Conservation (phyloP, 768 basidiomycete species). For the Panaeolus cyanescens region DNA sequence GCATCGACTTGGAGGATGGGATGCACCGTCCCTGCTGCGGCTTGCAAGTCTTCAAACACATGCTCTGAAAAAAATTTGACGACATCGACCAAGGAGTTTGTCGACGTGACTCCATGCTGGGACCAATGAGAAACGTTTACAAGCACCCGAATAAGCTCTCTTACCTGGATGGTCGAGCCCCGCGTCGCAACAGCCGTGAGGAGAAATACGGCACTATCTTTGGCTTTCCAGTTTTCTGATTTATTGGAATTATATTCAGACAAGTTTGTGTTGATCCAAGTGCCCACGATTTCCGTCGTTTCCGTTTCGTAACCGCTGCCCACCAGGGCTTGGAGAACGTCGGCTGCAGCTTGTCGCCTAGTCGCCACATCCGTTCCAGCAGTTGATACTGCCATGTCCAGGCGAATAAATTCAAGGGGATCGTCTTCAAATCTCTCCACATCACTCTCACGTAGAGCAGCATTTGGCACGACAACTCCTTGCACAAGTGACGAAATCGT, state of each 20-base stretch:
- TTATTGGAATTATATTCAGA: constrained; percentile 65
- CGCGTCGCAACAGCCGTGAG: constrained; percentile 92
- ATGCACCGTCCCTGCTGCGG: constrained; percentile 66
- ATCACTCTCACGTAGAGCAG: constrained; percentile 83
- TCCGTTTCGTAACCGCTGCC: constrained; percentile 77
- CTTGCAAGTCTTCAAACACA: constrained; percentile 84
- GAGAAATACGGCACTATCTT: constrained; percentile 92
- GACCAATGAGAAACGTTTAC: constrained; percentile 6
- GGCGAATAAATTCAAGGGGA: constrained; percentile 90
- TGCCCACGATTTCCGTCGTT: constrained; percentile 83
- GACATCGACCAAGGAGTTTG: constrained; percentile 89
- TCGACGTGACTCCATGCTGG: constrained; percentile 91
- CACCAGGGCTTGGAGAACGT: constrained; percentile 92
- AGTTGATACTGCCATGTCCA: constrained; percentile 73
- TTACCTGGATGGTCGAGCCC: constrained; percentile 82
- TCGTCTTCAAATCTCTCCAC: constrained; percentile 97
- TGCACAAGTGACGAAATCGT: constrained; percentile 84
- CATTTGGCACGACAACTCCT: constrained; percentile 94
- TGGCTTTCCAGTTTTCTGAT: constrained; percentile 78
- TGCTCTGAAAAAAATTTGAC: constrained; percentile 95
- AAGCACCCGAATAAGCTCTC: constrained; percentile 17
- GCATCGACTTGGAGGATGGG: constrained; percentile 95
- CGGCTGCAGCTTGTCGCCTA: constrained; percentile 89
- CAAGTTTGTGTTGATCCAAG: constrained; percentile 82
- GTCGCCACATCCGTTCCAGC: constrained; percentile 75